A percentile compares a stretch with the other conserved stretches of the same genome.
Evolutionary conservation across 129 eudicot species (phyloP).

Genomic region (Flaveria robusta): DNA sequence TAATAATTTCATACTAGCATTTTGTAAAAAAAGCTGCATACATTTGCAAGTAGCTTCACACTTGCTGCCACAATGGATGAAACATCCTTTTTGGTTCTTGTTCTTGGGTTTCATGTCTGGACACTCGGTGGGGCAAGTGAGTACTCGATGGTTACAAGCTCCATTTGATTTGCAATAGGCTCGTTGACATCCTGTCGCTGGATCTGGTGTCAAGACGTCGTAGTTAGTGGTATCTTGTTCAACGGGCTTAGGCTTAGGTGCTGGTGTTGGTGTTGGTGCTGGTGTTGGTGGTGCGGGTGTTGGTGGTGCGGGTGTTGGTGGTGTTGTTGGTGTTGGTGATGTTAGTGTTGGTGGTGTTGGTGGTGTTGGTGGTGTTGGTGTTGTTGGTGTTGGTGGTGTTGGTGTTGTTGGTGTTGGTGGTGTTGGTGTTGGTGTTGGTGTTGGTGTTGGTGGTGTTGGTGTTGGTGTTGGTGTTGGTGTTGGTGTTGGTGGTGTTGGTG

Average conservation of each 20-base stretch:
- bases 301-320: background rate
- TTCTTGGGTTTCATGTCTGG: conserved; percentile 72
- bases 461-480: background rate
- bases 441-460: background rate
- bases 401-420: no score
- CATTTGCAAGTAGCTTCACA: conserved; percentile 80
- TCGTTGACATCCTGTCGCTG: conserved; percentile 52
- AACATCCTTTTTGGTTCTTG: conserved; percentile 69
- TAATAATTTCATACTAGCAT: background rate
- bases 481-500: no score
- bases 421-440: background rate
- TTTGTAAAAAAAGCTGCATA: conserved; percentile 28
- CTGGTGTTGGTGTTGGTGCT: no score
- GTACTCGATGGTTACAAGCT: conserved; percentile 42
- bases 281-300: background rate
- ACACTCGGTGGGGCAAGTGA: conserved; percentile 64
- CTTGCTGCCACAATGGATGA: conserved; percentile 60
- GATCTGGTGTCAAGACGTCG: conserved; percentile 28
- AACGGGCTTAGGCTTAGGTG: conserved; percentile 19
- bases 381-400: background rate
- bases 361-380: background rate
- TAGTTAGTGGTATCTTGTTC: conserved; percentile 48
- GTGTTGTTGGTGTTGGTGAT: no score
- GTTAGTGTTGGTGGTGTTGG: background rate
- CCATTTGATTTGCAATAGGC: conserved; percentile 49